phyloP scores from a whole-genome alignment of 768 basidiomycete species.

The Macrolepiota fuliginosa region DNA sequence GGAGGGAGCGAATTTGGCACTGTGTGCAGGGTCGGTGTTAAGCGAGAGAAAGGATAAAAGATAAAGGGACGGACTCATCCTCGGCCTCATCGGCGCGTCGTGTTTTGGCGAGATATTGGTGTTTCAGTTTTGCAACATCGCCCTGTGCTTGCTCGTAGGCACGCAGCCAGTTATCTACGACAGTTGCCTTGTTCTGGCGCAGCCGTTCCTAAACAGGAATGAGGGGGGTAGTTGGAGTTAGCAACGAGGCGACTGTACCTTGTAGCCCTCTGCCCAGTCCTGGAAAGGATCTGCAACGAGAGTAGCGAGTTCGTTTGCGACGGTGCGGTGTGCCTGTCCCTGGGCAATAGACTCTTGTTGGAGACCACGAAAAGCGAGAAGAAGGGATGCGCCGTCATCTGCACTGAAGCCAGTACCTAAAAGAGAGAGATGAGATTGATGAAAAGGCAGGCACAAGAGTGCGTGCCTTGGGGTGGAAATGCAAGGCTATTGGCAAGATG shows the following conservation, averaged over 20 bases:
- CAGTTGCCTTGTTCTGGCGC: conserved; percentile 49
- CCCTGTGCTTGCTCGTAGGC: conserved; percentile 68
- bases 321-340: conserved; percentile 69
- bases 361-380: conserved; percentile 77
- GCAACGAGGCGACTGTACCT: conserved; percentile 36
- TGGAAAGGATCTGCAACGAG: conserved; percentile 81
- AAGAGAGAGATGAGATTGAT: conserved; percentile 8
- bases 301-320: conserved; percentile 72
- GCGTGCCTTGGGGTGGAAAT: too few relatives aligned
- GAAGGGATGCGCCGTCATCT: conserved; percentile 85
- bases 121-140: conserved; percentile 73
- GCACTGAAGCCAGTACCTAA: conserved; percentile 63
- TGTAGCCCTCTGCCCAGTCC: conserved; percentile 74
- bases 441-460: too few relatives aligned
- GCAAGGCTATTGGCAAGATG: conserved; percentile 60
- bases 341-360: conserved; percentile 70
- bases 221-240: conserved; percentile 14
- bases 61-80: conserved; percentile 73
- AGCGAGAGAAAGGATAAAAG: conserved; percentile 13
- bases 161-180: conserved; percentile 65
- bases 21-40: conserved; percentile 27
- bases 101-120: conserved; percentile 73
- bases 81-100: conserved; percentile 89
- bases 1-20: conserved; percentile 86
- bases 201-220: conserved; percentile 52